phyloP scores from a whole-genome alignment of 2,329 filamentous ascomycete species.

The Chaetomium strumarium region DNA sequence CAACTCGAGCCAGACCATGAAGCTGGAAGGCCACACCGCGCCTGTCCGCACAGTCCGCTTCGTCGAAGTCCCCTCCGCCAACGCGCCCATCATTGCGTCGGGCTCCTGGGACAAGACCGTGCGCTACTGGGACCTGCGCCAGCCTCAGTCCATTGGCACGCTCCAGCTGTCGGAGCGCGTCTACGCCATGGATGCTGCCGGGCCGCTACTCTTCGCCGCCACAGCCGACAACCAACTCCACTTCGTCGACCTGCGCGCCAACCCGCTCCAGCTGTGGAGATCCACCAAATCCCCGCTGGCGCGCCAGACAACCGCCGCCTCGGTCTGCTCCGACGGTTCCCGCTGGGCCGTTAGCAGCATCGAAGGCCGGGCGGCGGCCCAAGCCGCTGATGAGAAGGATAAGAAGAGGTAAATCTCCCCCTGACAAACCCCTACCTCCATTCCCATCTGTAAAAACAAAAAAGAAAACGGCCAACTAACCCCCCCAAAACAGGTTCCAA shows the following conservation, averaged over 20 bases:
- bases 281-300: conserved; percentile 24
- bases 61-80: conserved; percentile 25
- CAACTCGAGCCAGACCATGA: conserved; percentile 25
- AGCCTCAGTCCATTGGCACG: conserved; percentile 37
- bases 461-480: conserved; percentile 3
- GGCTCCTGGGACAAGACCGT: conserved; percentile 52
- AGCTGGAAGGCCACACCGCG: conserved; percentile 28
- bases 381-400: conserved; percentile 20
- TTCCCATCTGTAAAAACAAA: neutral
- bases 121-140: conserved; percentile 52
- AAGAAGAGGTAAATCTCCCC: conserved; percentile 19
- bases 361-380: conserved; percentile 28
- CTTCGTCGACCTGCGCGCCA: conserved; percentile 28
- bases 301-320: conserved; percentile 28
- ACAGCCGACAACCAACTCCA: conserved; percentile 30
- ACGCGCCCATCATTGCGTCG: conserved; percentile 27
- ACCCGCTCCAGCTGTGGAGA: conserved; percentile 19
- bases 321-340: conserved; percentile 26
- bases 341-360: conserved; percentile 29
- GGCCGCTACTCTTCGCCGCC: conserved; percentile 27
- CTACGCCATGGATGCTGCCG: conserved; percentile 31
- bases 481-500: conserved; percentile 4
- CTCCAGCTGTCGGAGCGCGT: conserved; percentile 47
- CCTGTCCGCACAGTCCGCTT: conserved; percentile 32
- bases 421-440: neutral